Evolutionary conservation across 306 rosid genomes (phyloP), one percentile per base, ranked within the genome.

Genomic region (Spatholobus suberectus): DNA sequence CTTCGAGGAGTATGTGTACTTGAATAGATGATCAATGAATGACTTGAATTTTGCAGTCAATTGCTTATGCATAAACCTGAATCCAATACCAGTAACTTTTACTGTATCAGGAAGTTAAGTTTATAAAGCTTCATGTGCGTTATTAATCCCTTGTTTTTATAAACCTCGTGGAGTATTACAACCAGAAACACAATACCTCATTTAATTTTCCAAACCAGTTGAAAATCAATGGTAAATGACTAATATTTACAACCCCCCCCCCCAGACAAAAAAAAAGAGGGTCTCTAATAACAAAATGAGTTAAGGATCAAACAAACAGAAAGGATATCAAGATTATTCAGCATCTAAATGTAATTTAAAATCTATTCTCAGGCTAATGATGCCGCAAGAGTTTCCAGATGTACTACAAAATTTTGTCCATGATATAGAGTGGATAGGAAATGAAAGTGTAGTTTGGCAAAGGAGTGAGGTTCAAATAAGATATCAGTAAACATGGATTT

Each of bases 61-160:
- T 7, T 35, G 58, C 57, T 81, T 69, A 69, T 38, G 69, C 40
- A 73, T 29, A 13, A 34, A 73, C 55, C 38, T 82, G 70, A 72
- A 54, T 26, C 12, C 77, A 44, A 47, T 55, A 17, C 43, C 43
- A 44, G 61, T 46, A 66, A 67, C 29, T 1, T 37, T 38, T 20
- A 26, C 21, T 71, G 26, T 12, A 43, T 70, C 13, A 29, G 70
- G 70, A 65, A 65, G 14, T 65, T 34, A 14, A 5, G 37, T 43
- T 4, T 41, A 41, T 41, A 41, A 70, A 43, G 54, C 37, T 70
- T 41, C 37, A 23, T 41, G 75, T 41, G 74, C 14, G 40, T 38
- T 67, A 70, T 12, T 5, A 70, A 20, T 23, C 21, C 14, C 75
- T 23, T 43, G 38, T 43, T 23, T 70, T 23, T 13, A 12, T 62